These are phyloP conservation scores for Microbotryomycetes sp. DNA, from an alignment of 1,284 basidiomycete genomes.

Conservation along the genomic window DNA sequence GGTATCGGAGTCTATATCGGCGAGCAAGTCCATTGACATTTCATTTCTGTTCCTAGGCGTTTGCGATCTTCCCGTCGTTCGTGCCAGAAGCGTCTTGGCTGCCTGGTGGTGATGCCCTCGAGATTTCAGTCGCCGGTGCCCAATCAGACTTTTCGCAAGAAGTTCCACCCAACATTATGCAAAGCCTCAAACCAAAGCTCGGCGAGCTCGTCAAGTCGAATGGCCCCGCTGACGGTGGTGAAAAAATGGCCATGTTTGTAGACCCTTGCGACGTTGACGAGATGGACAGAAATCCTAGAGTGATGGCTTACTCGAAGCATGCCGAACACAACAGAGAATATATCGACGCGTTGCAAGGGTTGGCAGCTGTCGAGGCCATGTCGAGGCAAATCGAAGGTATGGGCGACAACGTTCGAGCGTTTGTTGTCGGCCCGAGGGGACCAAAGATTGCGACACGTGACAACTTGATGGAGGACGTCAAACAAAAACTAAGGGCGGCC, in stretches of 20 bases:
- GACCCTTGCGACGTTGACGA: constrained; percentile 2
- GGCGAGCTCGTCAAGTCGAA: constrained; percentile 3
- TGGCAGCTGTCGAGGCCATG: constrained; percentile 11
- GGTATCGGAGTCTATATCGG: background rate
- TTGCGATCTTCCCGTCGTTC: constrained; percentile 21
- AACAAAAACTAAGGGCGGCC: background rate
- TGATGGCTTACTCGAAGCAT: constrained; percentile 11
- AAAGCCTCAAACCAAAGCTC: constrained; percentile 4
- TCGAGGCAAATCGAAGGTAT: constrained; percentile 8
- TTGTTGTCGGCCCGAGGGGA: background rate
- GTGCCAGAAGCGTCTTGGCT: constrained; percentile 11
- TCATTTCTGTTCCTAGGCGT: background rate
- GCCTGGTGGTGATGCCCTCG: constrained; percentile 8
- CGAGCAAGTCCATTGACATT: background rate
- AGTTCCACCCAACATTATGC: background rate
- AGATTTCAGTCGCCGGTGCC: constrained; percentile 11
- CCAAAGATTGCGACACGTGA: background rate
- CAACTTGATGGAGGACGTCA: background rate
- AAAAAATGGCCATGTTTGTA: background rate
- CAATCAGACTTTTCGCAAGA: background rate
- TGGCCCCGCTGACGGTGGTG: background rate
- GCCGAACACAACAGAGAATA: constrained; percentile 17
- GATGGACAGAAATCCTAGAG: background rate
- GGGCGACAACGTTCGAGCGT: background rate
- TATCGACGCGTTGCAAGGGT: constrained; percentile 10